Evolutionary conservation across 1,284 basidiomycete genomes (phyloP), one percentile per base, ranked within the genome.

Genomic region (Volvariella surrecta): DNA sequence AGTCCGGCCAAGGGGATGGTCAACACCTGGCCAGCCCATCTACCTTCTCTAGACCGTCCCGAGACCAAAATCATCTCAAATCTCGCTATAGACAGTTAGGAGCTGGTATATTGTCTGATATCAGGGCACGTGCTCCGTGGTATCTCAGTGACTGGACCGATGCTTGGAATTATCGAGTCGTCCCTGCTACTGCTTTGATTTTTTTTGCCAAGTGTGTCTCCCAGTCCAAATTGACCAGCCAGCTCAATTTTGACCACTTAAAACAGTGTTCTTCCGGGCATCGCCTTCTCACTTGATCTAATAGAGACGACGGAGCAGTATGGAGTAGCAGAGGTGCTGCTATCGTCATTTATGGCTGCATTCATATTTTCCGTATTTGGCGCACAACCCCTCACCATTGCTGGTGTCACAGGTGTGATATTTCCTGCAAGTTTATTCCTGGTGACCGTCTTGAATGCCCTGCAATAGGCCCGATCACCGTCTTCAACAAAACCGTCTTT

Each of bases 221-320:
- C 10, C n/a, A 37, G 28, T 10, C 20, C n/a, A 20, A 18, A 15
- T 16, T 37, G 20, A 17, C 37, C 37, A 44, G 24, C 3, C 21
- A 32, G 40, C 28, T 3, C 32, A 43, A 32, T 46, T 13, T 19
- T 45, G 28, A 24, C 35, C 8, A 48, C n/a, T 43, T 19, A 22
- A n/a, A 22, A 4, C 49, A 84, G 82, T 49, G 82, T 93, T 18
- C 73, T 95, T 38, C 92, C 93, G 2, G 91, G 89, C 6, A 82
- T 96, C 40, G 92, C 94, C 1, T 97, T 97, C 60, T 89, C 91
- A 15, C 64, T 97, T 37, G 92, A 97, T 58, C 73, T 98, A 40
- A 94, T 96, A 60, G 88, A 95, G 60, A 93, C 91, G 0, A 91
- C 90, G 1, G 74, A 81, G 19, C 77, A 89, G 52, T 97, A 95